phyloP scores from a whole-genome alignment of 2,329 filamentous ascomycete genomes.

The Anthostomella pinea region DNA sequence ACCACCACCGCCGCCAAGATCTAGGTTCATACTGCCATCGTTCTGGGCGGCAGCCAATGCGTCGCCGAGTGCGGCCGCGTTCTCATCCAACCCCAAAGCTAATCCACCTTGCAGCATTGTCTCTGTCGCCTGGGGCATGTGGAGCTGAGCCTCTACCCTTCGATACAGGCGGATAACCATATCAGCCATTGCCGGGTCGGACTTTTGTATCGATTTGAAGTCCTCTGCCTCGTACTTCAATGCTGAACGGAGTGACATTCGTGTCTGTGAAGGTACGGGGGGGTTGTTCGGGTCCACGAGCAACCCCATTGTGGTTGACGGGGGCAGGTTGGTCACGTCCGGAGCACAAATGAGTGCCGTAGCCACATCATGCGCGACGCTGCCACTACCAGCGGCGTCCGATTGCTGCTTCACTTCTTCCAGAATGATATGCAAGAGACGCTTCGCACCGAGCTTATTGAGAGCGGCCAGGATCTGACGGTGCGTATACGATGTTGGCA shows the following conservation, averaged over 20 bases:
- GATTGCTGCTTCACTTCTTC: constrained; percentile 66
- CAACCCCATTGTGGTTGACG: constrained; percentile 29
- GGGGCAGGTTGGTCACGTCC: constrained; percentile 46
- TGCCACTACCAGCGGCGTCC: constrained; percentile 53
- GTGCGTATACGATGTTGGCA: constrained; percentile 68
- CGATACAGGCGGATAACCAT: constrained; percentile 61
- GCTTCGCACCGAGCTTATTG: constrained; percentile 59
- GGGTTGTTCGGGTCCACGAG: constrained; percentile 35
- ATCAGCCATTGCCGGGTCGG: constrained; percentile 58
- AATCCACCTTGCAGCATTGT: constrained; percentile 44
- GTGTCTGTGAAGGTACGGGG: constrained; percentile 40
- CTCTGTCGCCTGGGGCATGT: constrained; percentile 34
- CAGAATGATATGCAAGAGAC: constrained; percentile 59
- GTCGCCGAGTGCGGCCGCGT: constrained; percentile 38
- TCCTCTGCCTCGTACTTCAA: constrained; percentile 57
- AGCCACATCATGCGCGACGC: constrained; percentile 66
- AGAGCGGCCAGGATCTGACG: constrained; percentile 62
- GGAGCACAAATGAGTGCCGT: constrained; percentile 68
- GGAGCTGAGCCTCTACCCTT: constrained; percentile 64
- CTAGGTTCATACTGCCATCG: constrained; percentile 37
- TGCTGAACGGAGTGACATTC: constrained; percentile 57
- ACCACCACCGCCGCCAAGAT: constrained; percentile 36
- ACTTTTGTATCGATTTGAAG: constrained; percentile 53
- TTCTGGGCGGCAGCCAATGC: constrained; percentile 42
- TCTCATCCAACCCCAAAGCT: constrained; percentile 38